A percentile compares a stretch with the other conserved stretches of the same genome.
These are phyloP conservation scores for Trichoderma koningii DNA, from an alignment of 2,329 filamentous ascomycete species.

Conservation along the genomic window DNA sequence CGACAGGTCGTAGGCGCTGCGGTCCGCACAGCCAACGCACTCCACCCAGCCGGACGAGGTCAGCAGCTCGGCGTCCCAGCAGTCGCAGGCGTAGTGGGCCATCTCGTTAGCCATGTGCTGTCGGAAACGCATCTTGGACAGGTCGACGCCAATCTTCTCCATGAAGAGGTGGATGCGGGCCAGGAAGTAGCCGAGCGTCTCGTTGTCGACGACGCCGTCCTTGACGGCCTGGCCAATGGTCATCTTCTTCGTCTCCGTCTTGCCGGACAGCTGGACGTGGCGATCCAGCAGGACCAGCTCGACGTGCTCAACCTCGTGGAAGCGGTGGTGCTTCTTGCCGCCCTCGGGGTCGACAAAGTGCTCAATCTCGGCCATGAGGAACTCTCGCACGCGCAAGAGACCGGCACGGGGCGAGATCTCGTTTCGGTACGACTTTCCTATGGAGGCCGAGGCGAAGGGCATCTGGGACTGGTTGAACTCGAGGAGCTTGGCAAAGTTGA, in stretches of 20 bases:
- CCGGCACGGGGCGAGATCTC: constrained; percentile 94
- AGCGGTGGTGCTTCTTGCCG: constrained; percentile 91
- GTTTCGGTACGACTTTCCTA: constrained; percentile 97
- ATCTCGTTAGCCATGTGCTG: constrained; percentile 85
- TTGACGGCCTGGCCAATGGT: constrained; percentile 85
- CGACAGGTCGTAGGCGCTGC: constrained; percentile 89
- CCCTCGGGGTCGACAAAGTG: constrained; percentile 94
- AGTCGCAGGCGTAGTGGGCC: constrained; percentile 93
- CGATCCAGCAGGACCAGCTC: constrained; percentile 84
- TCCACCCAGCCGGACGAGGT: constrained; percentile 97
- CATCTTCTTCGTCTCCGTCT: constrained; percentile 72
- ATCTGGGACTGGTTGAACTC: constrained; percentile 95
- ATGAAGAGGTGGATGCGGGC: constrained; percentile 92
- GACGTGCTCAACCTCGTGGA: constrained; percentile 79
- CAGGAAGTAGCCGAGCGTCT: constrained; percentile 97
- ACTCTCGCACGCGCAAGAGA: constrained; percentile 91
- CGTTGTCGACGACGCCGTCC: constrained; percentile 85
- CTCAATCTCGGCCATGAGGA: constrained; percentile 98
- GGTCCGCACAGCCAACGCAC: constrained; percentile 94
- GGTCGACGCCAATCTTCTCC: constrained; percentile 82
- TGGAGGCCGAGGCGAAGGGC: constrained; percentile 95
- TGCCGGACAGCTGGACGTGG: constrained; percentile 81
- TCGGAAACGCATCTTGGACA: constrained; percentile 87
- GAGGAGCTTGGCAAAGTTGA: constrained; percentile 94
- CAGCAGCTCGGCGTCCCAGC: constrained; percentile 93